Evolutionary conservation across 352 stramenopile genomes (phyloP).

Genomic region (Globisporangium nodosum): DNA sequence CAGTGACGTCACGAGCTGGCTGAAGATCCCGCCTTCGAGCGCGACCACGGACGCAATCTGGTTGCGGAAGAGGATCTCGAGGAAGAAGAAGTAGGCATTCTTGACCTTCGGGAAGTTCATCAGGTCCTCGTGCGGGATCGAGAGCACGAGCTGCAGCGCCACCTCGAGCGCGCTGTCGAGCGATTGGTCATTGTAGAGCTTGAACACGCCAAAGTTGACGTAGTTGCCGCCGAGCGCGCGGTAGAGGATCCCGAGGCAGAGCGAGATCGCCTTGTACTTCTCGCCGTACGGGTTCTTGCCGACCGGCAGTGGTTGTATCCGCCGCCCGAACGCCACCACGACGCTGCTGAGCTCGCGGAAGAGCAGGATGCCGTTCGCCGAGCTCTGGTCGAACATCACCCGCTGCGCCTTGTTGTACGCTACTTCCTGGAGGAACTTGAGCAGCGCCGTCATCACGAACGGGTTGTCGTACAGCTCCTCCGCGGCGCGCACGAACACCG

Average conservation of each 20-base stretch:
- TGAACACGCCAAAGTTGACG: constrained; percentile 99
- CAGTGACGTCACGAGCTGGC: constrained; percentile 94
- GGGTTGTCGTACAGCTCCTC: constrained; percentile 93
- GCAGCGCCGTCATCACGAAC: constrained; percentile 92
- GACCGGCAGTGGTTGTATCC: constrained; percentile 79
- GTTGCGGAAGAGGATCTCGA: constrained; percentile 98
- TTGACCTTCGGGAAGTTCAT: constrained; percentile 97
- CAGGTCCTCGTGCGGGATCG: constrained; percentile 94
- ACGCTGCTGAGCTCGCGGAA: constrained; percentile 96
- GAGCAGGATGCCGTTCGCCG: constrained; percentile 96
- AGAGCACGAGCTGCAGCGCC: constrained; percentile 92
- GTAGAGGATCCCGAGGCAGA: constrained; percentile 91
- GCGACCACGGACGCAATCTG: constrained; percentile 93
- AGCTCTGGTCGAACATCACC: constrained; percentile 98
- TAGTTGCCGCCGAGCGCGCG: constrained; percentile 92
- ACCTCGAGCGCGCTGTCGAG: constrained; percentile 94
- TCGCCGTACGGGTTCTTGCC: constrained; percentile 91
- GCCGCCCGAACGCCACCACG: constrained; percentile 92
- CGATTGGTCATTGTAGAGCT: constrained; percentile 96
- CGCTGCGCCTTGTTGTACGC: constrained; percentile 95
- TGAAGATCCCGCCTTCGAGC: constrained; percentile 93
- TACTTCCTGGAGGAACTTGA: constrained; percentile 97
- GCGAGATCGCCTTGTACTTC: constrained; percentile 97
- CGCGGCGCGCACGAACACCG: constrained; percentile 91
- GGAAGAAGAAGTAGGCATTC: constrained; percentile 97